Evolutionary conservation across 2,329 filamentous ascomycete species (phyloP).

Genomic region (Fusarium udum): DNA sequence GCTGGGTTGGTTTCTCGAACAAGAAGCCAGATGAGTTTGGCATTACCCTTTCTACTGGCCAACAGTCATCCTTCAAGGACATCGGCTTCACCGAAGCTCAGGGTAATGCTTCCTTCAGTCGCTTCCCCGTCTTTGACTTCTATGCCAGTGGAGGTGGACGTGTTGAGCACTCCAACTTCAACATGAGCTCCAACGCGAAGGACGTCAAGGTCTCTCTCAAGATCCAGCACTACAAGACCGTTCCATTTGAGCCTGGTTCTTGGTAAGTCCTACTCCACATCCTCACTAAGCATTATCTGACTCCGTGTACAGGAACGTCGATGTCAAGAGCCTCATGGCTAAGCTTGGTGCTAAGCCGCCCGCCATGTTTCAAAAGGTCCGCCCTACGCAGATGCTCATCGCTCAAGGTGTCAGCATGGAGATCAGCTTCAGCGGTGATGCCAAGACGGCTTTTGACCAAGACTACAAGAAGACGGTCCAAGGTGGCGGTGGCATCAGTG

Average conservation of each 20-base stretch:
- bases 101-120: neutral
- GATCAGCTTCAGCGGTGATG: neutral
- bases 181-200: neutral
- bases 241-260: neutral
- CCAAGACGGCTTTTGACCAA: neutral
- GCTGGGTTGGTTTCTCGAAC: neutral
- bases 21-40: neutral
- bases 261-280: accelerated
- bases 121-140: neutral
- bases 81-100: neutral
- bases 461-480: neutral
- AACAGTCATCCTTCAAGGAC: neutral
- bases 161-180: neutral
- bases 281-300: accelerated
- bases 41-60: neutral
- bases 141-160: neutral
- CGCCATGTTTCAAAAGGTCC: neutral
- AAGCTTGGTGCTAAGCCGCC: neutral
- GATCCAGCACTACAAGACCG: neutral
- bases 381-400: neutral
- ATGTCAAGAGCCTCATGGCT: neutral
- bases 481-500: neutral
- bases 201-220: neutral
- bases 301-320: neutral
- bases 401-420: neutral